Evolutionary conservation across 331 rosid species (phyloP), one percentile per base, ranked within the genome.

Genomic region (Rhamnella rubrinervis): DNA sequence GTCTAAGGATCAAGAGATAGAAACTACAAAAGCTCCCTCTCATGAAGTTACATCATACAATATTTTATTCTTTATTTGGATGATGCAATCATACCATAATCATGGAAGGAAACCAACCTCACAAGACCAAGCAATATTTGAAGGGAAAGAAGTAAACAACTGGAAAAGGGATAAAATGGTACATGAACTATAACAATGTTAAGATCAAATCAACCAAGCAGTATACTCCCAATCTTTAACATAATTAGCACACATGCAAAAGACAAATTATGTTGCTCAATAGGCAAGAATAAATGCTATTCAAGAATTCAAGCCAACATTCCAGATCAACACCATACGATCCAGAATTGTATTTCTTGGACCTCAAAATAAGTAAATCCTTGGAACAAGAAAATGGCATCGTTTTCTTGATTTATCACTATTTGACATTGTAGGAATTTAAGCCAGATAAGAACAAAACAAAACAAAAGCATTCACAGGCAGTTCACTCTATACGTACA

Each of bases 351-450:
- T 39, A 40, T 44, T 44, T 14, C 63, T 6, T 28, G 7, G 5
- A 15, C 64, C 46, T 26, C 1, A 59, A 39, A 59, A 17, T 17
- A 28, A 59, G 6, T 4, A 1, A 14, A 9, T 18, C 21, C 40
- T 18, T 18, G 52, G 46, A 59, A 41, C 65, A 69, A 57, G 10
- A 65, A 55, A 55, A 16, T 16, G 49, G 25, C 41, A 15, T 1
- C 56, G n/a, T 40, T 47, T 65, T 51, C 23, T 35, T 49, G 49
- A 53, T 40, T n/a, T 37, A 5, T 40, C 40, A 56, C 35, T 65
- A 51, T 41, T 77, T 44, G 59, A 71, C 65, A 65, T 65, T 28
- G 41, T 50, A 50, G 46, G 37, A 14, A 51, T 60, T 55, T 57
- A n/a, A 38, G 47, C 1, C 11, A 58, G 59, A 25, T 51, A 66